These are phyloP conservation scores for Backusella liffmaniae DNA, from an alignment of 192 early-diverging fungal genomes.

Conservation along the genomic window DNA sequence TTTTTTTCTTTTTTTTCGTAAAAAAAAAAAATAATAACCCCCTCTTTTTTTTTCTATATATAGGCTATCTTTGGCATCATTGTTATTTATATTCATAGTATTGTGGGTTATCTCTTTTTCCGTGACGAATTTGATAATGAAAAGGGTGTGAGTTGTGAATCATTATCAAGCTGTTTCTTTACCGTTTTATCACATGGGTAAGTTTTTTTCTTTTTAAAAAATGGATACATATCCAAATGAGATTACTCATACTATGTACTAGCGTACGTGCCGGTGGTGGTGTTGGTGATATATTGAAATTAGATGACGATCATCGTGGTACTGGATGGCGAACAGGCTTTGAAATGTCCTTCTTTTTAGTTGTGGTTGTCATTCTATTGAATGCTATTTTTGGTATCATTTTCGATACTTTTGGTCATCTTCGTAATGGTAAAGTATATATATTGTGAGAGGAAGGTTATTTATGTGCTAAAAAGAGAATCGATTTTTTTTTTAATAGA, in stretches of 20 bases:
- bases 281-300: conserved; percentile 21
- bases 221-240: neutral
- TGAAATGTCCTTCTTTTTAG: conserved; percentile 30
- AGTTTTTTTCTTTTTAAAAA: neutral
- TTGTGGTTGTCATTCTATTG: conserved; percentile 21
- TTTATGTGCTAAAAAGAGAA: neutral
- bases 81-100: conserved; percentile 28
- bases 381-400: conserved; percentile 33
- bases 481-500: neutral
- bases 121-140: conserved; percentile 18
- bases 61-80: conserved; percentile 19
- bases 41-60: too few relatives aligned
- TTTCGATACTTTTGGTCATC: conserved; percentile 32
- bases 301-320: conserved; percentile 2
- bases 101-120: conserved; percentile 23
- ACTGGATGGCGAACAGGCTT: conserved; percentile 22
- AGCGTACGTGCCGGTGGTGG: conserved; percentile 21
- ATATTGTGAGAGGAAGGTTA: neutral
- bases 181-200: conserved; percentile 27
- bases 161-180: conserved; percentile 22
- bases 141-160: conserved; percentile 24
- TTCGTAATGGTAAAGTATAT: conserved; percentile 25
- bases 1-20: too few relatives aligned
- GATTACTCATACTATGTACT: too few relatives aligned
- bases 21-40: too few relatives aligned